Evolutionary conservation across 2,329 filamentous ascomycete genomes (phyloP), one percentile per base, ranked within the genome.

Genomic region (Byssoonygena ceratinophila): DNA sequence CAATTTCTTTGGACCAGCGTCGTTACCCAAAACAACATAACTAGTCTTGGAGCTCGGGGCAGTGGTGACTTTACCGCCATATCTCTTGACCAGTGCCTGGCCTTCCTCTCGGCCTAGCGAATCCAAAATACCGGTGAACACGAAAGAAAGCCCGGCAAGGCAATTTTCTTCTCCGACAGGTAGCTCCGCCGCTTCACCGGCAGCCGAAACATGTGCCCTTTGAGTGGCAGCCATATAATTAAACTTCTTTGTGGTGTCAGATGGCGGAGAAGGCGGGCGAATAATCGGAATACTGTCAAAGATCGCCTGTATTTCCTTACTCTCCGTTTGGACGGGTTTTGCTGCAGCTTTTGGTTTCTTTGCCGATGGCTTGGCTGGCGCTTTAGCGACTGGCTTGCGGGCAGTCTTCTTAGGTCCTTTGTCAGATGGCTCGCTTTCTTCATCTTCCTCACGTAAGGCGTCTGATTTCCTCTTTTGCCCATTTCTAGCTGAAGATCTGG

Each of bases 1-100:
- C 37, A 98, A 75, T 66, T 98, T 98, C 68, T 85, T 94, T 0
- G 92, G 92, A 0, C 92, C 92, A 22, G 94, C 92, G 66, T 97
- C 92, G 23, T 78, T 79, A 40, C 92, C 92, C 2, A 98, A 77
- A 14, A 98, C 87, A 43, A 98, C 89, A 64, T 88, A 98, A 63
- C 79, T 92, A 0, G 94, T 98, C 69, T 95, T 97, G 63, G 83
- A 85, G 65, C 91, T 97, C 18, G 94, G 92, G 4, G 81, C 83
- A 8, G 75, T 76, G 8, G 85, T 94, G 22, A 95, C 83, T 69
- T 95, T 97, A 50, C 92, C 92, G 39, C 92, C 94, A 66, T 96
- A 94, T 57, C 84, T 82, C 68, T 98, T 98, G 53, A 97, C 87
- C 16, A 98, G 74, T 40, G 79, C 82, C 59, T 90, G 84, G 1